Percentiles rank a stretch among this genome's conserved stretches.
phyloP scores from a whole-genome alignment of 257 asterid genomes.

The Nyctanthes arbortristis region DNA sequence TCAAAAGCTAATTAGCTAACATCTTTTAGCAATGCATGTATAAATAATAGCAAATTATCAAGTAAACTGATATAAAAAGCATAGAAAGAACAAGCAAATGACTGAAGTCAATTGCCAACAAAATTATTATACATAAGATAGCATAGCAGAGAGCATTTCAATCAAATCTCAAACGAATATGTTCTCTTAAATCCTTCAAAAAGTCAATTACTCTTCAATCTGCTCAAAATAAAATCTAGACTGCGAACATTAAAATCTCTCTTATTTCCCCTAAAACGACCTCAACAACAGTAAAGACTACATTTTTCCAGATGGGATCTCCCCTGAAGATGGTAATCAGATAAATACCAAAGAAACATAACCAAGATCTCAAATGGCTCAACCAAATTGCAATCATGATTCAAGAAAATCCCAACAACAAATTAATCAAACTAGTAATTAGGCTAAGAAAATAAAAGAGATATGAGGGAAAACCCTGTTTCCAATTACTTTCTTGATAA shows the following conservation, averaged over 20 bases:
- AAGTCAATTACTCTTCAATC: constrained; percentile 9
- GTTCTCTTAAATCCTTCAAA: not conserved
- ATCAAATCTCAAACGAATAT: too few species aligned
- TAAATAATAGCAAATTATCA: constrained; percentile 13
- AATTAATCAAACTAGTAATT: constrained; percentile 8
- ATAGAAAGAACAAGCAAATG: not conserved
- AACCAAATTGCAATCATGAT: not conserved
- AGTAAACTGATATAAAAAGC: constrained; percentile 9
- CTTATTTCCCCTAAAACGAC: constrained; percentile 1
- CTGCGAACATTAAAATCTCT: constrained; percentile 9
- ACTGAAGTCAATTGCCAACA: too few species aligned
- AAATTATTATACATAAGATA: too few species aligned
- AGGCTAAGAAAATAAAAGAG: constrained; percentile 24
- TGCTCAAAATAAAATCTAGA: constrained; percentile 2
- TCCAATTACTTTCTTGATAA: constrained; percentile 13
- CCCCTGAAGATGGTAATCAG: constrained; percentile 11
- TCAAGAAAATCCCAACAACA: constrained; percentile 4
- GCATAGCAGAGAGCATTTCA: too few species aligned
- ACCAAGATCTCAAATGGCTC: not conserved
- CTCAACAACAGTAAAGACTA: constrained; percentile 6
- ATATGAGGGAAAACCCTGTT: constrained; percentile 46
- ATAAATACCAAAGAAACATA: constrained; percentile 5
- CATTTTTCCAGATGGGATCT: constrained; percentile 19
- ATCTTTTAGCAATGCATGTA: not conserved
- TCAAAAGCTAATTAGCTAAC: not conserved